These are phyloP conservation scores for Crithidia sp. DNA, from an alignment of 208 protist genomes.

Conservation along the genomic window DNA sequence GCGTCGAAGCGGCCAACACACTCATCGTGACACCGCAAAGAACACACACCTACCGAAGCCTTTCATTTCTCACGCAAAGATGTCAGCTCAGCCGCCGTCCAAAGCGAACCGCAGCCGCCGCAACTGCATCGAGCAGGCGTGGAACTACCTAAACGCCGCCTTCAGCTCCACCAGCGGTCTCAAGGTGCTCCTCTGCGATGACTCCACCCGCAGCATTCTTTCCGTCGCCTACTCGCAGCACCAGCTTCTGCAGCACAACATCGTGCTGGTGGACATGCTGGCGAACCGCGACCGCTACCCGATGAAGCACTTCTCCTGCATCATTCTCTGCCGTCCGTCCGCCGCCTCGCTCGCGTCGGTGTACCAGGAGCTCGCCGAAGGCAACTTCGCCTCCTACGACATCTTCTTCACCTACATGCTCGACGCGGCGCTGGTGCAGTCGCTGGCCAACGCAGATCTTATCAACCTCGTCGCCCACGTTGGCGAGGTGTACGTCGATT, in stretches of 20 bases:
- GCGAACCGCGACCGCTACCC: slow-evolving; percentile 83
- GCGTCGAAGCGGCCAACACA: too few species aligned
- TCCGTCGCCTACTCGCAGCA: slow-evolving; percentile 95
- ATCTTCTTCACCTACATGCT: slow-evolving; percentile 96
- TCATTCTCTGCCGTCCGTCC: slow-evolving; percentile 93
- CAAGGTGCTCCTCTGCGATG: slow-evolving; percentile 97
- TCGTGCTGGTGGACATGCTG: slow-evolving; percentile 97
- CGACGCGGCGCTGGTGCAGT: slow-evolving; percentile 73
- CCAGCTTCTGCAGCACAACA: slow-evolving; percentile 96
- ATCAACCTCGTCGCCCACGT: slow-evolving; percentile 92
- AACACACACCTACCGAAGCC: too few species aligned
- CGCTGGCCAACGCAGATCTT: slow-evolving; percentile 95
- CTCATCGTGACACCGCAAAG: too few species aligned
- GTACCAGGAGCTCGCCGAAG: slow-evolving; percentile 92
- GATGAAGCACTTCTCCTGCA: slow-evolving; percentile 95
- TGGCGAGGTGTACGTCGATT: slow-evolving; percentile 96
- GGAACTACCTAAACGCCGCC: slow-evolving; percentile 74
- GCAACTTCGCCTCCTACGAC: slow-evolving; percentile 84
- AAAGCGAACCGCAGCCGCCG: slow-evolving; percentile 33
- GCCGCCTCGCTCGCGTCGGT: slow-evolving; percentile 85
- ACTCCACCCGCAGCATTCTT: slow-evolving; percentile 93
- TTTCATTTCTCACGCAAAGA: neutral
- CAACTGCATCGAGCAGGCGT: slow-evolving; percentile 83
- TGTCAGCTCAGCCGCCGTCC: slow-evolving; percentile 1
- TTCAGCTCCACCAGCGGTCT: slow-evolving; percentile 63